phyloP scores from a whole-genome alignment of 2,329 filamentous ascomycete species.

The Pseudocercospora crystallina region DNA sequence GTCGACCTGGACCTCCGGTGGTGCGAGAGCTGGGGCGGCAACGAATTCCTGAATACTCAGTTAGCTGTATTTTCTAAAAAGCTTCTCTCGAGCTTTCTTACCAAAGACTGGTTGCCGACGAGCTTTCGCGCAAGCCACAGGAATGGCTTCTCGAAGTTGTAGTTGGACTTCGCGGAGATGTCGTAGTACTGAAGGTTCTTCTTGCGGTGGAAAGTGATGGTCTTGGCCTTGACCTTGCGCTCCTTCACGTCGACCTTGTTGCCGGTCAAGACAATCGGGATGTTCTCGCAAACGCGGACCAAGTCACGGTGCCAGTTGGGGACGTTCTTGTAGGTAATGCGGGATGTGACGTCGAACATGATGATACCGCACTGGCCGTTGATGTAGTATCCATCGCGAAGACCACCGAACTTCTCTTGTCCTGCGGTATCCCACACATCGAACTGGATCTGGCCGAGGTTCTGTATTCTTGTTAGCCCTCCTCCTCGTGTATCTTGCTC shows the following conservation, averaged over 20 bases:
- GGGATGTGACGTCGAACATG: constrained; percentile 99
- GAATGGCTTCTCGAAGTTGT: constrained; percentile 99
- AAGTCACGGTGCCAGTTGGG: constrained; percentile 99
- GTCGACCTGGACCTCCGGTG: constrained; percentile 88
- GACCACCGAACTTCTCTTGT: constrained; percentile 99
- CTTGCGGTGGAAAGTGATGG: constrained; percentile 99
- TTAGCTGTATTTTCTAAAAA: constrained; percentile 27
- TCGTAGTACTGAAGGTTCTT: constrained; percentile 99
- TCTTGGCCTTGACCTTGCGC: constrained; percentile 99
- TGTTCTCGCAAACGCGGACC: constrained; percentile 98
- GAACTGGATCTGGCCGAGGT: constrained; percentile 95
- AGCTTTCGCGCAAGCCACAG: constrained; percentile 98
- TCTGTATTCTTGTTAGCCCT: constrained; percentile 48
- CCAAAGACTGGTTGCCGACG: constrained; percentile 84
- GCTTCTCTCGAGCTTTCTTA: constrained; percentile 48
- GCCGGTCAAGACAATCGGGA: constrained; percentile 94
- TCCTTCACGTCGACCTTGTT: constrained; percentile 99
- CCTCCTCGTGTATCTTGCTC: constrained; percentile 18
- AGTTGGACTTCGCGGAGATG: constrained; percentile 99
- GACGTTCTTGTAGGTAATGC: constrained; percentile 99
- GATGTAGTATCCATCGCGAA: constrained; percentile 99
- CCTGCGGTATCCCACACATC: constrained; percentile 99
- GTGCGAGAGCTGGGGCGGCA: constrained; percentile 88
- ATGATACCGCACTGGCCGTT: constrained; percentile 99
- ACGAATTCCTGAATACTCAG: constrained; percentile 77